Evolutionary conservation across 371 early-diverging fungal genomes (phyloP), one percentile per base, ranked within the genome.

Genomic region (Gilbertella persicaria): DNA sequence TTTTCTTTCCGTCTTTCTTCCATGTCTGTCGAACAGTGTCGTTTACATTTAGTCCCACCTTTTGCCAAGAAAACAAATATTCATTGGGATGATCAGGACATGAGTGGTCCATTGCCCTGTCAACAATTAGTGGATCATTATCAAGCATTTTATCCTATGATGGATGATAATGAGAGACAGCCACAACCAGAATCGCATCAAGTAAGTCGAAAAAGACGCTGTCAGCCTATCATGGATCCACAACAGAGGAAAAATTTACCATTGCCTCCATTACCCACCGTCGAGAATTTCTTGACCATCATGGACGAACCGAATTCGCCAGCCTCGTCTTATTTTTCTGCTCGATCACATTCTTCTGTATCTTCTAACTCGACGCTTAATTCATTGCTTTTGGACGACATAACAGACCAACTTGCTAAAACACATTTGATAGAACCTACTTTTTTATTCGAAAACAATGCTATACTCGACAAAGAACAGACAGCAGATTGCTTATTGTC

Each of bases 161-260:
- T 30, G 33, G 13, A 30, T 30, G 33, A 13, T 6, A 13, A 30
- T 30, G 33, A 30, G 13, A 13, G 33, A n/a, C n/a, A n/a, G n/a
- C n/a, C n/a, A n/a, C n/a, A 21, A 26, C 13, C n/a, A 9, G 30
- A 35, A 5, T 19, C 35, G 14, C 19, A 35, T 12, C 21, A 80
- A 7, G 71, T 48, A 7, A 75, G 72, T 13, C 58, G 82, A 6
- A 57, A 76, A 41, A 43, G 82, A 38, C 64, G 78, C 6, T 58
- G 74, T 14, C 78, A 49, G 0, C 36, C 43, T 7, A 48, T 53
- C 2, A 5, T 50, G 8, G 14, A 35, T 14, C 21, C 23, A 19
- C 12, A 29, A n/a, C 14, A 19, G 1, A 37, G 46, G 28, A 28
- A 26, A 7, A 19, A 56, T 37, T 50, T 50, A 8, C 43, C 57